phyloP scores from a whole-genome alignment of 176 grass and related monocot species.

The maize (Zea mays) region DNA sequence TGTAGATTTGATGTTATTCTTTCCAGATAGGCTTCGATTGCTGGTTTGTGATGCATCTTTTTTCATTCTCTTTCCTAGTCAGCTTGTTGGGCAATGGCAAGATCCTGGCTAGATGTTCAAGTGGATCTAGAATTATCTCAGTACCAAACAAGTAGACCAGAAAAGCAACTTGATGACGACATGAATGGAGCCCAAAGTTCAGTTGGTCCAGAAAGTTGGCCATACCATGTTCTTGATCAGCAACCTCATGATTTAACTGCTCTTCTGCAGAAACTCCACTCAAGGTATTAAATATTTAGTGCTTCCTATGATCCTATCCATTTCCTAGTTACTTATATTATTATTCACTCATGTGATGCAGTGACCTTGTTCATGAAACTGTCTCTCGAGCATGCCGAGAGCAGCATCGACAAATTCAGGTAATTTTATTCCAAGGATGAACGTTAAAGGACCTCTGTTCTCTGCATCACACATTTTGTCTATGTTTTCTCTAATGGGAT shows the following conservation, averaged over 20 bases:
- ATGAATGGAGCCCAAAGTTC: constrained; percentile 67
- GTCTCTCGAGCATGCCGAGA: constrained; percentile 85
- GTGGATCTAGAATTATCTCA: constrained; percentile 76
- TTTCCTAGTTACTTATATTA: constrained; percentile 14
- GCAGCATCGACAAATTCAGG: constrained; percentile 95
- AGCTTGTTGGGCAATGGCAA: constrained; percentile 96
- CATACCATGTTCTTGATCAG: constrained; percentile 83
- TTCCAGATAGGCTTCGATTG: constrained; percentile 15
- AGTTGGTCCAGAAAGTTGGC: constrained; percentile 79
- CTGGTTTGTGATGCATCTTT: constrained; percentile 27
- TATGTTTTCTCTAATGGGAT: constrained; percentile 6
- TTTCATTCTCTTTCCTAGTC: constrained; percentile 59
- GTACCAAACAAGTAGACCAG: constrained; percentile 67
- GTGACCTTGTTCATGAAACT: constrained; percentile 87
- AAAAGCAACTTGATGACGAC: constrained; percentile 72
- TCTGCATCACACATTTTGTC: constrained; percentile 10
- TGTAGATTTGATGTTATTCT: constrained; percentile 28
- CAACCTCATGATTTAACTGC: constrained; percentile 84
- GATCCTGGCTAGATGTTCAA: constrained; percentile 91
- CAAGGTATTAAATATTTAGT: constrained; percentile 59
- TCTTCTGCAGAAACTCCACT: constrained; percentile 97
- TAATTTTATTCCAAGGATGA: constrained; percentile 39
- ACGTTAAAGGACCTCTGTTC: background rate
- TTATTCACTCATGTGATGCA: constrained; percentile 44
- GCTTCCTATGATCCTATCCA: background rate